Conservation (phyloP, 371 early-diverging fungal genomes). For the Lichtheimia corymbifera region DNA sequence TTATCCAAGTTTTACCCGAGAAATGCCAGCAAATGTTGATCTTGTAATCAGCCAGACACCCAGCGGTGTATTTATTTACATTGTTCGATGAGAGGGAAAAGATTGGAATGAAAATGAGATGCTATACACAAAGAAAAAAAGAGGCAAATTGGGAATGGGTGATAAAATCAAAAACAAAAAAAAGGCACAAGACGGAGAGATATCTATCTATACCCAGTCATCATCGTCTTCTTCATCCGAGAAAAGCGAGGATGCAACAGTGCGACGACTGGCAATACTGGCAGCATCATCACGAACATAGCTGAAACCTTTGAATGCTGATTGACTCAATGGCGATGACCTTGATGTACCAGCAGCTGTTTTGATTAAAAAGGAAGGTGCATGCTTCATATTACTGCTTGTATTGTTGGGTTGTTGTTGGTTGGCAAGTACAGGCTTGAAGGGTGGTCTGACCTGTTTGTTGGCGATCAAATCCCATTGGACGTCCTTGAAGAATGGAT, state of each 20-base stretch:
- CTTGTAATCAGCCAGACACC: no score
- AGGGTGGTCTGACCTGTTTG: conserved; percentile 68
- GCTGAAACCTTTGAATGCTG: conserved; percentile 39
- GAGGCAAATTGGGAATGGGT: background rate
- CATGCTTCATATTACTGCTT: conserved; percentile 12
- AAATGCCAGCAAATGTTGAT: no score
- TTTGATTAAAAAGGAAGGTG: conserved; percentile 16
- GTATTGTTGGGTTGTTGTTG: conserved; percentile 9
- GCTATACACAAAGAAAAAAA: background rate
- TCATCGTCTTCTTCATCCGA: conserved; percentile 26
- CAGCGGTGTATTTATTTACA: background rate
- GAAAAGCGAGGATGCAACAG: conserved; percentile 14
- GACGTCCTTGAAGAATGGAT: conserved; percentile 76
- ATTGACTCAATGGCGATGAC: conserved; percentile 24
- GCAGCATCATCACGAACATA: conserved; percentile 28
- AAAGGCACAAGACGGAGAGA: conserved; percentile 1
- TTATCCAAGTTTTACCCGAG: no score
- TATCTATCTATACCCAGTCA: conserved; percentile 1
- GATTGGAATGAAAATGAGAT: background rate
- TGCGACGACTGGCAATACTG: conserved; percentile 18
- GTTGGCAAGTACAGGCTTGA: conserved; percentile 6
- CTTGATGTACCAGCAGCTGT: background rate
- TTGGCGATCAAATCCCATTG: conserved; percentile 68
- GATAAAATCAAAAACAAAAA: background rate
- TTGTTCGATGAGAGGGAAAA: background rate